Conservation (phyloP, 495 filamentous ascomycete genomes). For the Penicillium atrosanguineum region DNA sequence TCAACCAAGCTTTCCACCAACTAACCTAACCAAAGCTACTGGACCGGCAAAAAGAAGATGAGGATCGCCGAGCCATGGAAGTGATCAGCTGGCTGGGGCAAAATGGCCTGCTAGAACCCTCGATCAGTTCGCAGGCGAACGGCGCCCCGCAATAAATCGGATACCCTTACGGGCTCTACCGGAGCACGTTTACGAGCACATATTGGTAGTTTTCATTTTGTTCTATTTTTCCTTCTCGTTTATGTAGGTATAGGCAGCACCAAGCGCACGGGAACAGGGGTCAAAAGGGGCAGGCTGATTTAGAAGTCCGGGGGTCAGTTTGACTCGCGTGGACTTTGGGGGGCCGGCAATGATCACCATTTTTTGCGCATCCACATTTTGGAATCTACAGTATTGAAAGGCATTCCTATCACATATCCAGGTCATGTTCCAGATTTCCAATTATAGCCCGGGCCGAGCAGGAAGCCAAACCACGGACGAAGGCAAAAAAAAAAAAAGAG, state of each 20-base stretch:
- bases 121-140: neutral
- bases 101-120: slow-evolving; percentile 31
- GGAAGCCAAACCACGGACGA: neutral
- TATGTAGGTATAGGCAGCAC: neutral
- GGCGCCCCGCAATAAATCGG: slow-evolving; percentile 2
- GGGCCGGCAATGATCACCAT: neutral
- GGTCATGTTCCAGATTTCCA: neutral
- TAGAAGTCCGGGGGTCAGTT: neutral
- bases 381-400: too few species aligned
- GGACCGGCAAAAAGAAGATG: slow-evolving; percentile 45
- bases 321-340: neutral
- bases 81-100: slow-evolving; percentile 45
- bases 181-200: neutral
- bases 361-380: neutral
- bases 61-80: slow-evolving; percentile 43
- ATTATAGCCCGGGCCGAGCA: neutral
- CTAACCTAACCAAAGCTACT: slow-evolving; percentile 35
- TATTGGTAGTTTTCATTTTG: neutral
- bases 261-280: neutral
- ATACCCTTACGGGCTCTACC: slow-evolving; percentile 1
- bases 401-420: neutral
- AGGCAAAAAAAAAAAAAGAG: neutral
- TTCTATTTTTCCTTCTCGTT: neutral
- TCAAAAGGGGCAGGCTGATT: neutral
- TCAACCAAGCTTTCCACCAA: slow-evolving; percentile 1